Base-by-base conservation (phyloP, 352 stramenopile genomes). In the Phytopythium helicoides region DNA sequence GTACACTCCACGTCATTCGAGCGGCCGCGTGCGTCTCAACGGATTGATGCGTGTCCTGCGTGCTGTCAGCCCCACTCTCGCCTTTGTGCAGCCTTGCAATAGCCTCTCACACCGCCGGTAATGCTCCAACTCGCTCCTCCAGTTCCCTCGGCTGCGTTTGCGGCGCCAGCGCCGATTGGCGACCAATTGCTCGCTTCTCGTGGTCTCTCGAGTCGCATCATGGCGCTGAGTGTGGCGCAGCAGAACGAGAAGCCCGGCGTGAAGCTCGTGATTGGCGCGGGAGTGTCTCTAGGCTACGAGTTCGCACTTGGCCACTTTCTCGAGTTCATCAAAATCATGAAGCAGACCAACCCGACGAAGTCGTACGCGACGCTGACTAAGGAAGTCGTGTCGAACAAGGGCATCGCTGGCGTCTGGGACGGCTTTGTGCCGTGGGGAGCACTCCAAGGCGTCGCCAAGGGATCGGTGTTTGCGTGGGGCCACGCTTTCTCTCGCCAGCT, bases 271-370 rank as follows among this genome's bases (percentile, higher is more conserved):
- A 87, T 96, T 48, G 84, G 83, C 28, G 83, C 82, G 16, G 73
- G 76, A 22, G 89, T 97, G 15, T 92, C 87, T 36, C 67, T 96
- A 54, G 61, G 77, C 18, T 98, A 95, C 64, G 92, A 98, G 73
- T 71, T 92, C 42, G 79, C 79, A 18, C 53, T 91, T 14, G 92
- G 91, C 31, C 91, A 98, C 74, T 93, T 89, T 67, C 64, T 97
- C 25, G 92, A 98, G 65, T 97, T 97, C 72, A 74, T 97, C 56
- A 98, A 98, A 71, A 95, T 98, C 74, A 87, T 93, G 68, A 97
- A 96, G 73, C 86, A 96, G 69, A 95, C 85, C 45, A 76, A 81
- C 39, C 87, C 82, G 9, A 60, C 72, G 39, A 71, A 88, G 55
- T 89, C 85, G 46, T 98, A 98, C 62, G 42, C 70, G 25, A 55